Conservation (phyloP, 306 rosid genomes). For the Cucumis melo region DNA sequence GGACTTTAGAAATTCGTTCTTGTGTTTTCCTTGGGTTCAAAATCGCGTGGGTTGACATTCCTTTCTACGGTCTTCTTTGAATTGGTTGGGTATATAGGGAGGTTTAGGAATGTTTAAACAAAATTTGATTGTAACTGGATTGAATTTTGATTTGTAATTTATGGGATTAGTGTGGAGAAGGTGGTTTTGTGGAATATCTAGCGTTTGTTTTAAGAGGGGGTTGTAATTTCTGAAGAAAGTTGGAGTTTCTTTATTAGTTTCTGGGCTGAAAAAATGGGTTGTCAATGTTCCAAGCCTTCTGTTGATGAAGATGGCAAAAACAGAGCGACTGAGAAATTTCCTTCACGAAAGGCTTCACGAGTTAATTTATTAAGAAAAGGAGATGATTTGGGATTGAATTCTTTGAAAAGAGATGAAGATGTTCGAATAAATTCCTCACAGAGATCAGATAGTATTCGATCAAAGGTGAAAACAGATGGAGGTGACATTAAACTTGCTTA, state of each 20-base stretch:
- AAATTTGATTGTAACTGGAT: constrained; percentile 7
- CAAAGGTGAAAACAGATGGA: constrained; percentile 23
- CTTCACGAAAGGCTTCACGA: constrained; percentile 26
- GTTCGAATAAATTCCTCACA: constrained; percentile 3
- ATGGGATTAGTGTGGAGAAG: constrained; percentile 19
- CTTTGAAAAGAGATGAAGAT: constrained; percentile 19
- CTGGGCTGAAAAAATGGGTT: constrained; percentile 45
- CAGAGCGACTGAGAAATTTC: constrained; percentile 28
- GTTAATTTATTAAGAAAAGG: constrained; percentile 51
- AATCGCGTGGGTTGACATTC: background rate
- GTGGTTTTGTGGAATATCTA: constrained; percentile 9
- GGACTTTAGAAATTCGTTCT: background rate
- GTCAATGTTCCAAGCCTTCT: constrained; percentile 42
- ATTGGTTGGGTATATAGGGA: constrained; percentile 16
- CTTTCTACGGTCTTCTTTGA: background rate
- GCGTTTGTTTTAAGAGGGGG: constrained; percentile 9
- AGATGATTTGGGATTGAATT: constrained; percentile 37
- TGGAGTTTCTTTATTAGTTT: background rate
- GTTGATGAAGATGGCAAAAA: constrained; percentile 49
- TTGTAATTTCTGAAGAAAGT: constrained; percentile 16
- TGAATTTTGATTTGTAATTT: constrained; percentile 14
- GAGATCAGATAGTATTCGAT: constrained; percentile 17
- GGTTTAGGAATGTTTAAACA: constrained; percentile 1
- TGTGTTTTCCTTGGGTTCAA: background rate
- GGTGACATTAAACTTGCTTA: constrained; percentile 27